These are phyloP conservation scores for Phytophthora hibernalis DNA, from an alignment of 352 stramenopile genomes.

Conservation along the genomic window DNA sequence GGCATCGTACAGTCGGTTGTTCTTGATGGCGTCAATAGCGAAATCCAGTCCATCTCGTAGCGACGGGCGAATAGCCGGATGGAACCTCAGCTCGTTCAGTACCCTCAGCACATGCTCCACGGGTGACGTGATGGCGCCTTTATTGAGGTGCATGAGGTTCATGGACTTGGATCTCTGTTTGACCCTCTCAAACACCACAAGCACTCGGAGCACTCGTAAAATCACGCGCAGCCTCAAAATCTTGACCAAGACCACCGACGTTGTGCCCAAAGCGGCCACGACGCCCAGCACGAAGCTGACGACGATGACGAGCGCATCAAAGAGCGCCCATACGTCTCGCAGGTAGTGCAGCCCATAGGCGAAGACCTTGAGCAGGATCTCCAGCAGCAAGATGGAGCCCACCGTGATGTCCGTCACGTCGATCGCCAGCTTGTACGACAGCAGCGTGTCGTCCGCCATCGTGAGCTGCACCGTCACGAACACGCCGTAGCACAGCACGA, in stretches of 20 bases:
- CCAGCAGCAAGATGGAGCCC: conserved; percentile 81
- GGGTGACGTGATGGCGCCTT: conserved; percentile 74
- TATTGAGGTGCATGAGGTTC: conserved; percentile 68
- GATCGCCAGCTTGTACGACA: conserved; percentile 68
- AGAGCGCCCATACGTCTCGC: conserved; percentile 73
- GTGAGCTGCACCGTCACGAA: conserved; percentile 88
- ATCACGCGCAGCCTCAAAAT: conserved; percentile 80
- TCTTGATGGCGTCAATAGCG: conserved; percentile 87
- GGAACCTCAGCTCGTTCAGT: conserved; percentile 81
- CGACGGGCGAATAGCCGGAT: conserved; percentile 64
- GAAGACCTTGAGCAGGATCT: conserved; percentile 84
- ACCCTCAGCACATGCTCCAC: conserved; percentile 81
- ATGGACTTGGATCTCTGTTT: conserved; percentile 82
- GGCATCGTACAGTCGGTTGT: conserved; percentile 85
- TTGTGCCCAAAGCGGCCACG: conserved; percentile 62
- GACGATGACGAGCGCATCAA: conserved; percentile 85
- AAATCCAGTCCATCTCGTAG: conserved; percentile 77
- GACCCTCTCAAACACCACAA: conserved; percentile 89
- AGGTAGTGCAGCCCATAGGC: conserved; percentile 78
- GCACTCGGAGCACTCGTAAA: conserved; percentile 78
- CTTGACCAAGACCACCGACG: conserved; percentile 69
- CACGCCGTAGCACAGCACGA: conserved; percentile 84
- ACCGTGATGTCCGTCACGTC: conserved; percentile 87
- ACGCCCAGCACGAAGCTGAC: conserved; percentile 80
- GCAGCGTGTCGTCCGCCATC: conserved; percentile 62